Evolutionary conservation across 257 asterid species (phyloP), one percentile per base, ranked within the genome.

Genomic region (Salvia rosmarinus): DNA sequence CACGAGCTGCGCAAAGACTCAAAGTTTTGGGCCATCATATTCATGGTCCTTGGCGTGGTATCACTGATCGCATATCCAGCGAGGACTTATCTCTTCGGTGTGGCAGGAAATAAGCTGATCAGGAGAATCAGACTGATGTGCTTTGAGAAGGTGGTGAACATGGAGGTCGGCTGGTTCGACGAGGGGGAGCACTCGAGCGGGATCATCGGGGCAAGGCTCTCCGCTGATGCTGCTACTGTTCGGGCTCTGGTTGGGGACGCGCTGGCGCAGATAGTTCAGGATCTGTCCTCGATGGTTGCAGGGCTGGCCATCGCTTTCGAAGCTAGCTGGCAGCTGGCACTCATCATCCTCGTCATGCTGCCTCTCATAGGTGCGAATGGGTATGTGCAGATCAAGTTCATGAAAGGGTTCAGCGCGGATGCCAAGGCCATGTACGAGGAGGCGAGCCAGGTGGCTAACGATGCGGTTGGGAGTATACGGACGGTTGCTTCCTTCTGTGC

Each of bases 401-500:
- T 76, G 59, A 81, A 63, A 67, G 88, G 92, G 37, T 82, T 84
- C 76, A 77, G 84, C 68, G 67, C 86, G 10, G 85, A 85, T 49
- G 78, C 88, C 28, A 85, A 87, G 95, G 80, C 63, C 16, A 82
- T 85, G 89, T 90, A 90, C 34, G 95, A 88, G 76, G 88, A 90
- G 70, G 96, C 95, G 6, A 88, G 95, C 68, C 93, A 85, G 70
- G 89, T 90, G 13, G 95, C 92, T 3, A 86, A 85, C 73, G 95
- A 90, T 72, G 96, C 96, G 6, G 89, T 89, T 23, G 93, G 93
- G 58, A 89, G 88, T 66, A 89, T 89, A 70, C 68, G 91, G 73
- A 90, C 95, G 19, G 83, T 90, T 20, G 96, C 95, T 63, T 90
- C 96, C 20, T 90, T 82, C 73, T 86, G 93, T 69, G 91, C 96